Evolutionary conservation across 2,329 filamentous ascomycete species (phyloP), one percentile per base, ranked within the genome.

Genomic region (Phoma herbarum): DNA sequence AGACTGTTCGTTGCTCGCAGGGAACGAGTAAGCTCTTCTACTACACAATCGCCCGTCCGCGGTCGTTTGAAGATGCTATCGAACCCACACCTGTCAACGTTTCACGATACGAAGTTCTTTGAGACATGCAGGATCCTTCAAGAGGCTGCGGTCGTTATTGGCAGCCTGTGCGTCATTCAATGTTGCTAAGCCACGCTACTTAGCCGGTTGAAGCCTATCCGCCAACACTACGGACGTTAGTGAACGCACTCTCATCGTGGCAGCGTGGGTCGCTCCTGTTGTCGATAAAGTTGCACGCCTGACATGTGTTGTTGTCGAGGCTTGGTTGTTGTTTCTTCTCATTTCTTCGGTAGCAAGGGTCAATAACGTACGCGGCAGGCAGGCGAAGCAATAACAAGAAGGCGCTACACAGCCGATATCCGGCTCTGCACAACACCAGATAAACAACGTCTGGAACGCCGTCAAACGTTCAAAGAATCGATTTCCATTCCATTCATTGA

Each of bases 151-250:
- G 50, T 35, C 56, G 56, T 59, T 50, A 53, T 53, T 59, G 45
- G 50, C 29, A 49, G 49, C 37, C 28, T n/a, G 20, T 52, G 49
- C 56, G 56, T 59, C 56, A 59, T 59, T 12, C 56, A 46, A 50
- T 52, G 43, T 42, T 53, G 56, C 56, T 59, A 49, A 59, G 56
- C 56, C 56, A 59, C 56, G 22, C 46, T 12, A 37, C 11, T 48
- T 57, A 57, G 48, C 55, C 48, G 35, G 44, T 52, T 52, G 33
- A 52, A 42, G 55, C 22, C 7, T 5, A 23, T 18, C 10, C 9
- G 26, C 48, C 43, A 48, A n/a, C 48, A 52, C 48, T 57, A 48
- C 31, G 16, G 14, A 35, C 18, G 37, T 52, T 48, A 52, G 43
- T 23, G 22, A 31, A n/a, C 12, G 16, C 23, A 7, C 12, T 16